Conservation (phyloP, 2,329 filamentous ascomycete species). For the Neopestalotiopsis rosae region DNA sequence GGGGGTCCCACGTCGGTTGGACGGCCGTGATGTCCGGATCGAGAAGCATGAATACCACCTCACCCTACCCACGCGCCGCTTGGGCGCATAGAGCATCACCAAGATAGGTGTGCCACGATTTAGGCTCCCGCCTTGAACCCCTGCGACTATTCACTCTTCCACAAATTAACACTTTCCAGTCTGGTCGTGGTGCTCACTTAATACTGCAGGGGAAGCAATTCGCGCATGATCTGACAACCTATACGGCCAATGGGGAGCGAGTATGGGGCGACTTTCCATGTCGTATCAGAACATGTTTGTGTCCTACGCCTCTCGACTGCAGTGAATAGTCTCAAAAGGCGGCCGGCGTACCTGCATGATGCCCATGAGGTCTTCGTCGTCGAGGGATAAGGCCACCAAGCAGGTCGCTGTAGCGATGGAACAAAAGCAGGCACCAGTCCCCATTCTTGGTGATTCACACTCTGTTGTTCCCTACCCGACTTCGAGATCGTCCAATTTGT, state of each 20-base stretch:
- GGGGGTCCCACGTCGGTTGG: background rate
- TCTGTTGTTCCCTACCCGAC: slow-evolving; percentile 18
- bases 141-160: background rate
- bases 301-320: background rate
- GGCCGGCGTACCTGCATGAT: slow-evolving; percentile 1
- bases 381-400: background rate
- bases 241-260: background rate
- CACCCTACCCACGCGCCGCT: background rate
- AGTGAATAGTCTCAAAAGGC: background rate
- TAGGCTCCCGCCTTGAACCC: background rate
- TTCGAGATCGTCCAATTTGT: slow-evolving; percentile 27
- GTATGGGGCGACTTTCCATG: no score
- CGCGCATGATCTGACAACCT: background rate
- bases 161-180: slow-evolving; percentile 1
- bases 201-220: background rate
- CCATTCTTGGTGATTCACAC: background rate
- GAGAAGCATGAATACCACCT: background rate
- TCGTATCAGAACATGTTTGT: background rate
- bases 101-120: background rate
- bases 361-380: background rate
- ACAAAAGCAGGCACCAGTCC: background rate
- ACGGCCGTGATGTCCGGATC: background rate
- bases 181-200: background rate
- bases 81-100: background rate
- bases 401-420: slow-evolving; percentile 1